Conservation (phyloP, 805 yeast species). For the Lipomyces anomalus region DNA sequence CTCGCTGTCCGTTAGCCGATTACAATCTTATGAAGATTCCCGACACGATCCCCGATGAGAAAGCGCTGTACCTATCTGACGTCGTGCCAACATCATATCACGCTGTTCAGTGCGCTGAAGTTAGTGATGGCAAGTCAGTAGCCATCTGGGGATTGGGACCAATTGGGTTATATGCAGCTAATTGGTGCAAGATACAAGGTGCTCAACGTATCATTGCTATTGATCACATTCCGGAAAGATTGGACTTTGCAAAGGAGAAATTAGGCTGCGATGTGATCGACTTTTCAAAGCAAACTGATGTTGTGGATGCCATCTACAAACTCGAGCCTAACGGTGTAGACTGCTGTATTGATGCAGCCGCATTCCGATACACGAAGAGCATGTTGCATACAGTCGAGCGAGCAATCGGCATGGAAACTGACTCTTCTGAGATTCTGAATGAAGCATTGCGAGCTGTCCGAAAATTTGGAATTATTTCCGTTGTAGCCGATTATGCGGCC, state of each 20-base stretch:
- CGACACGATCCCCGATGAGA: constrained; percentile 5
- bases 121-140: background rate
- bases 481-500: constrained; percentile 5
- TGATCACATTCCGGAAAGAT: constrained; percentile 4
- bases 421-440: constrained; percentile 4
- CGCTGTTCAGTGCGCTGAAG: constrained; percentile 1
- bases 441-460: constrained; percentile 2
- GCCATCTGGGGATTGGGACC: constrained; percentile 3
- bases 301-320: background rate
- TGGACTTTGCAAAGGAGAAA: background rate
- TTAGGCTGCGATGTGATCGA: constrained; percentile 1
- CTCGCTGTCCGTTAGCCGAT: constrained; percentile 49
- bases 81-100: constrained; percentile 8
- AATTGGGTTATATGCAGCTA: constrained; percentile 1
- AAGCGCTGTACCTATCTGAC: constrained; percentile 8
- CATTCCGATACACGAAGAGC: constrained; percentile 2
- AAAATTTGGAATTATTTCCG: constrained; percentile 6
- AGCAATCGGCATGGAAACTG: constrained; percentile 8
- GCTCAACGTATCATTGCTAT: constrained; percentile 6
- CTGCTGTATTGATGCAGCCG: constrained; percentile 5
- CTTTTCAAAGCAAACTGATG: background rate
- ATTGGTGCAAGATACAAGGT: background rate
- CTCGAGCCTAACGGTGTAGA: constrained; percentile 5
- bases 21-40: constrained; percentile 45
- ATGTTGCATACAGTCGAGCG: constrained; percentile 5